Base-by-base conservation (phyloP, 2,329 filamentous ascomycete genomes). In the Pseudogymnoascus sp. region DNA sequence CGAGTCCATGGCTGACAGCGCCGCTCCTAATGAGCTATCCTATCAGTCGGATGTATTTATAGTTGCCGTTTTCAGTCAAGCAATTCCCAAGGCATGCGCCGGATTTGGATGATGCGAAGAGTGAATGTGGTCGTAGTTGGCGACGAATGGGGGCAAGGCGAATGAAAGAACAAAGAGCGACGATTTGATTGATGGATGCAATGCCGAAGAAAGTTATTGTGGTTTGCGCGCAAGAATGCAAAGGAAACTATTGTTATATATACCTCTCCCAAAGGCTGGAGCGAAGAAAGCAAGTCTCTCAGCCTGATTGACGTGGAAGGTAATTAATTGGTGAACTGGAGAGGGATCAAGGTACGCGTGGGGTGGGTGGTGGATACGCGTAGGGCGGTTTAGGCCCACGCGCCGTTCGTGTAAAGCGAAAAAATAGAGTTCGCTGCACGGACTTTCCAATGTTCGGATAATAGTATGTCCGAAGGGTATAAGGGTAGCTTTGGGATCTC, bases 251-350 rank as follows among this genome's bases (percentile, higher is more conserved):
- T 56, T 56, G 50, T 33, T 21, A 10, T 11, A 56, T 56, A 33
- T 33, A 29, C 26, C 16, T 56, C 16, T 56, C 50, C 29, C 6
- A 13, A 56, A 56, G 50, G 50, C 29, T 56, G 29, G 50, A 33
- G 50, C 29, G 50, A 53, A 56, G 50, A 53, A 56, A 56, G 50
- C 50, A 33, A 56, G 29, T 56, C 50, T 56, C 50, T 13, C 50
- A 56, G 50, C 50, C 50, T 33, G 29, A 29, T 56, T 14, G 29
- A 29, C 7, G 50, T 56, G 29, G 33, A 56, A 19, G 26, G 50
- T 21, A 21, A 56, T 33, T 33, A 56, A 56, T 56, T 56, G 21
- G 47, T 53, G n/a, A 56, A 33, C 47, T 56, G 47, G 29, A 56
- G 47, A 56, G 47, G 47, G 24, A 56, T 33, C 47, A 7, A n/a